Evolutionary conservation across 306 rosid species (phyloP).

Genomic region (Lathyrus sativus): DNA sequence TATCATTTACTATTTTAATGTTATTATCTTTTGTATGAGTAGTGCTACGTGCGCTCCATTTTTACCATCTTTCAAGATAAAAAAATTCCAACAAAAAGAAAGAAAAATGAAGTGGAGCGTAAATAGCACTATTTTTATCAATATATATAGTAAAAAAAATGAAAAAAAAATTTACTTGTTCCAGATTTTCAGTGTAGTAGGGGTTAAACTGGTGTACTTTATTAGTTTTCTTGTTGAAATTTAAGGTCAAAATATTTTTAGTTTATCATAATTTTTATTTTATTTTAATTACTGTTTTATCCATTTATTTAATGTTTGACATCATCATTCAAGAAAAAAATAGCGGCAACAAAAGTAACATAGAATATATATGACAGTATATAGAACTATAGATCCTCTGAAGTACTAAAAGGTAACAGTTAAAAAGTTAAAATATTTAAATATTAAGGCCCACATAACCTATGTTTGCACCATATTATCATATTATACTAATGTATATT

Average conservation of each 20-base stretch:
- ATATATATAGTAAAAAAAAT: constrained; percentile 19
- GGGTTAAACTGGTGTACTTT: constrained; percentile 51
- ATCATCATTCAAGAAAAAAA: constrained; percentile 29
- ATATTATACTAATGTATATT: no score
- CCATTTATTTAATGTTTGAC: constrained; percentile 28
- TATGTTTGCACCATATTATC: constrained; percentile 1
- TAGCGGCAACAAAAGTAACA: constrained; percentile 28
- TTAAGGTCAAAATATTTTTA: constrained; percentile 31
- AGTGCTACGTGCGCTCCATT: constrained; percentile 63
- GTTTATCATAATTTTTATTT: constrained; percentile 16
- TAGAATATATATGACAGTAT: neutral
- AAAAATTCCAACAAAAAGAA: constrained; percentile 25
- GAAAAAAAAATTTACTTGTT: constrained; percentile 29
- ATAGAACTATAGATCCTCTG: constrained; percentile 41
- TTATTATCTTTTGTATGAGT: constrained; percentile 22
- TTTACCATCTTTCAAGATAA: constrained; percentile 38
- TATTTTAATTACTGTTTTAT: constrained; percentile 39
- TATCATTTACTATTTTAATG: constrained; percentile 9
- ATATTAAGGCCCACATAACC: constrained; percentile 36
- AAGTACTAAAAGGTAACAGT: constrained; percentile 31
- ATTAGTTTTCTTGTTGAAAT: constrained; percentile 41
- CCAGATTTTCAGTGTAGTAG: constrained; percentile 46
- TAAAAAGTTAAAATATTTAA: neutral
- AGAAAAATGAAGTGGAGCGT: constrained; percentile 44
- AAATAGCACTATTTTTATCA: constrained; percentile 53